Percentiles rank a stretch among this genome's conserved stretches.
Evolutionary conservation across 805 yeast genomes (phyloP).

Genomic region (Candida xiaguanensis): DNA sequence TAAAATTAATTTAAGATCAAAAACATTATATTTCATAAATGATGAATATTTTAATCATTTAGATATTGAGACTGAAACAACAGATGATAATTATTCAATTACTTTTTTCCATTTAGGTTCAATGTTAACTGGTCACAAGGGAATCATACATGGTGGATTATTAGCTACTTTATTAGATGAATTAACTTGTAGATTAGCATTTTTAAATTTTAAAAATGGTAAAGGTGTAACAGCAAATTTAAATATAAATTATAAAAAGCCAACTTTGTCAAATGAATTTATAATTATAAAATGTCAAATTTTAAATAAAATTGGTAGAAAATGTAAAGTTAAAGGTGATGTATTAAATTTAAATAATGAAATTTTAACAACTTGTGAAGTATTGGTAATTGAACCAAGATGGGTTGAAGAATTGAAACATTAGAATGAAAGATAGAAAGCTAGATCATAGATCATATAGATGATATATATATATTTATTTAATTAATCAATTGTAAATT

Average conservation of each 20-base stretch:
- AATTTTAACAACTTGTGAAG: slow-evolving; percentile 34
- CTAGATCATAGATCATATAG: background rate
- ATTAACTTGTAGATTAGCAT: slow-evolving; percentile 40
- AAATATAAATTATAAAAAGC: slow-evolving; percentile 36
- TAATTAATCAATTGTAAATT: slow-evolving; percentile 7
- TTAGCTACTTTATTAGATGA: slow-evolving; percentile 42
- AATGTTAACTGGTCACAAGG: slow-evolving; percentile 36
- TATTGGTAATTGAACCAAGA: slow-evolving; percentile 39
- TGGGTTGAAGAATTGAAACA: slow-evolving; percentile 31
- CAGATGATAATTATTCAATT: slow-evolving; percentile 24
- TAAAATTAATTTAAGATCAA: slow-evolving; percentile 31
- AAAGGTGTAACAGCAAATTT: slow-evolving; percentile 44
- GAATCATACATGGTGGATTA: slow-evolving; percentile 42
- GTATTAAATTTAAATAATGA: slow-evolving; percentile 23
- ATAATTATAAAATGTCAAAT: slow-evolving; percentile 33
- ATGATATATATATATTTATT: background rate
- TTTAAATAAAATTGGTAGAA: slow-evolving; percentile 31
- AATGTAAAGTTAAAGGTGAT: slow-evolving; percentile 36
- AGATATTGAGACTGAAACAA: slow-evolving; percentile 14
- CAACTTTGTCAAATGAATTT: slow-evolving; percentile 28
- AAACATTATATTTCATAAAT: slow-evolving; percentile 31
- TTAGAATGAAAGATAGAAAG: background rate
- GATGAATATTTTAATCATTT: slow-evolving; percentile 23
- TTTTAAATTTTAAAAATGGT: slow-evolving; percentile 35
- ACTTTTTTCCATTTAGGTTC: slow-evolving; percentile 40